Evolutionary conservation across 2,329 filamentous ascomycete species (phyloP).

Genomic region (Aspergillus hiratsukae): DNA sequence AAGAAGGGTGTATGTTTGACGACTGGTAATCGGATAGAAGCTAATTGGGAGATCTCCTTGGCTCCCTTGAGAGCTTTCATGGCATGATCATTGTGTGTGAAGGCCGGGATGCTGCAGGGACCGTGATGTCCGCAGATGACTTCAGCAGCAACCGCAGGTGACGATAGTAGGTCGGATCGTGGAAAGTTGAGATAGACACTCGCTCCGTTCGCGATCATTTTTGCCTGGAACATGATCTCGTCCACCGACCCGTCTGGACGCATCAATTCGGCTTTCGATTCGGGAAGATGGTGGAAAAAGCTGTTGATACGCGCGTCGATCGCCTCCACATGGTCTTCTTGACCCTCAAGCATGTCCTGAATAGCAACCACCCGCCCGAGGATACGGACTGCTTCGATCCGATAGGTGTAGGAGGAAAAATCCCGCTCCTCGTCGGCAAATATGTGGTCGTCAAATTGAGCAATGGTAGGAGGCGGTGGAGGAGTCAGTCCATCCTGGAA

Average conservation of each 20-base stretch:
- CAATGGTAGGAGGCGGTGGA: slow-evolving; percentile 57
- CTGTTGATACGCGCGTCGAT: slow-evolving; percentile 59
- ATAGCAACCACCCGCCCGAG: slow-evolving; percentile 66
- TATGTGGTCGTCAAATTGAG: slow-evolving; percentile 72
- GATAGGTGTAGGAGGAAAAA: slow-evolving; percentile 82
- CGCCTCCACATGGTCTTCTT: slow-evolving; percentile 55
- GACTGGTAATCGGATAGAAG: slow-evolving; percentile 54
- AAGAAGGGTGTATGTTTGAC: slow-evolving; percentile 78
- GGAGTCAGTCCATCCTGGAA: slow-evolving; percentile 50
- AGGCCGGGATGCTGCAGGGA: slow-evolving; percentile 35
- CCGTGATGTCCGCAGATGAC: slow-evolving; percentile 42
- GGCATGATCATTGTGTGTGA: slow-evolving; percentile 55
- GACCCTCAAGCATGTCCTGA: slow-evolving; percentile 33
- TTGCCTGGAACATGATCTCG: slow-evolving; percentile 87
- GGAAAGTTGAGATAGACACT: slow-evolving; percentile 75
- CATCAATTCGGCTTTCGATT: slow-evolving; percentile 65
- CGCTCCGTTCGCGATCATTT: slow-evolving; percentile 65
- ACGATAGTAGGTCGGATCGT: slow-evolving; percentile 65
- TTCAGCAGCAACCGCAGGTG: slow-evolving; percentile 46
- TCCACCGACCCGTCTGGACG: slow-evolving; percentile 68
- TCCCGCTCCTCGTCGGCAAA: slow-evolving; percentile 63
- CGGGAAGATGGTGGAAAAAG: slow-evolving; percentile 75
- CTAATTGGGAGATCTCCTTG: slow-evolving; percentile 71
- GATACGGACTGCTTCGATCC: slow-evolving; percentile 75
- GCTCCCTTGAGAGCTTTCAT: slow-evolving; percentile 76